Conservation (phyloP, 2,329 filamentous ascomycete species). For the Aspergillus glaucus region DNA sequence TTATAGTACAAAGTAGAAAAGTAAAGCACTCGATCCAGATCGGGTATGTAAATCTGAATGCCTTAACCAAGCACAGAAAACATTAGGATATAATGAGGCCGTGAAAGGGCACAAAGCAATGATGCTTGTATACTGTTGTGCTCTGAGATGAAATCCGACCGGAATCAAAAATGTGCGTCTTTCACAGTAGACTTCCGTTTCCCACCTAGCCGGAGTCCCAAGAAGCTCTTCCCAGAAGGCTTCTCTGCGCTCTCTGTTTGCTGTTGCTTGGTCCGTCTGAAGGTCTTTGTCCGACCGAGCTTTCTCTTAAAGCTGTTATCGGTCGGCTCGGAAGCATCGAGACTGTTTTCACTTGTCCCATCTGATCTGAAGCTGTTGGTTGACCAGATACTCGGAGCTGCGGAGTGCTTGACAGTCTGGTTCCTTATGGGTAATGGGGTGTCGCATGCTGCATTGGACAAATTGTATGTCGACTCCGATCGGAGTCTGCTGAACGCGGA, state of each 20-base stretch:
- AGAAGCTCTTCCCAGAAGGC: conserved; percentile 14
- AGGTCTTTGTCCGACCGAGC: conserved; percentile 12
- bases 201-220: conserved; percentile 16
- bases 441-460: conserved; percentile 4
- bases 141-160: background rate
- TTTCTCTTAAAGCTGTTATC: conserved; percentile 3
- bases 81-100: background rate
- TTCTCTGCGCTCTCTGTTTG: conserved; percentile 6
- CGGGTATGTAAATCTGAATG: background rate
- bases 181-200: conserved; percentile 15
- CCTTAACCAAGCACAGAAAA: background rate
- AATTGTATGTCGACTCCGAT: conserved; percentile 17
- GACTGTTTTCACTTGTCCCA: conserved; percentile 11
- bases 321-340: conserved; percentile 7
- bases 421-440: conserved; percentile 19
- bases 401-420: conserved; percentile 23
- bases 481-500: conserved; percentile 16
- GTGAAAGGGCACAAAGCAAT: background rate
- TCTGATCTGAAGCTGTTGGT: conserved; percentile 26
- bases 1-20: background rate
- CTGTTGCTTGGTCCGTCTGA: conserved; percentile 10
- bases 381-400: conserved; percentile 19
- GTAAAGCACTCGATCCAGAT: background rate
- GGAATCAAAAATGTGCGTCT: background rate
- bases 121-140: background rate